Evolutionary conservation across 768 basidiomycete species (phyloP).

Genomic region (Mycena pura): DNA sequence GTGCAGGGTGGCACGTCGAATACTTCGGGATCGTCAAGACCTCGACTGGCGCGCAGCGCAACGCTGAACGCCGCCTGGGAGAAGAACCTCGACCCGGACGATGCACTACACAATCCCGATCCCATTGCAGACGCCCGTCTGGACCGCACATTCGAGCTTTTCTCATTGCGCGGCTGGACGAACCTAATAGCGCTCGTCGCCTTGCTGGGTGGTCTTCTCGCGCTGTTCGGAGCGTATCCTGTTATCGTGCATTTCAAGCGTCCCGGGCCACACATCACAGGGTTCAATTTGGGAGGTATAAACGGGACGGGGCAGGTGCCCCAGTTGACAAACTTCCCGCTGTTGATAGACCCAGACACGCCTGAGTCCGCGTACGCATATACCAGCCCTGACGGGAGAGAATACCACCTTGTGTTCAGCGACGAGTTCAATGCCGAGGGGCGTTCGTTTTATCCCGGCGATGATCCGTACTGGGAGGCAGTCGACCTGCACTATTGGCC

Average conservation of each 20-base stretch:
- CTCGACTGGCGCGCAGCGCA: constrained; percentile 51
- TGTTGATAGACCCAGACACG: constrained; percentile 80
- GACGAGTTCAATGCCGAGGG: constrained; percentile 80
- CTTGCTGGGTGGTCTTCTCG: constrained; percentile 71
- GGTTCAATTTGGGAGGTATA: constrained; percentile 90
- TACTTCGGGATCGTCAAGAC: too few species aligned
- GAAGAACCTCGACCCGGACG: constrained; percentile 87
- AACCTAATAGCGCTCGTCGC: constrained; percentile 79
- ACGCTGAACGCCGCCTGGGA: constrained; percentile 81
- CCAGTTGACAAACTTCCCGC: constrained; percentile 66
- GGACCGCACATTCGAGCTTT: constrained; percentile 69
- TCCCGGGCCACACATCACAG: constrained; percentile 41
- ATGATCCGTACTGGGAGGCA: constrained; percentile 65
- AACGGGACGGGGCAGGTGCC: constrained; percentile 92
- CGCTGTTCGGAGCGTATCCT: constrained; percentile 89
- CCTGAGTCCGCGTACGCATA: constrained; percentile 61
- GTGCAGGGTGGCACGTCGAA: too few species aligned
- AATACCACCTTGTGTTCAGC: constrained; percentile 69
- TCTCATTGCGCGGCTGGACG: constrained; percentile 83
- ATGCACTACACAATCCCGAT: constrained; percentile 89
- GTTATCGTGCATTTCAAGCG: constrained; percentile 66
- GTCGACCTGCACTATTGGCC: constrained; percentile 70
- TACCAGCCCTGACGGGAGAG: constrained; percentile 75
- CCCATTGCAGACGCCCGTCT: constrained; percentile 67
- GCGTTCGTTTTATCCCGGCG: constrained; percentile 74